Percentiles rank a stretch among this genome's conserved stretches.
phyloP scores from a whole-genome alignment of 176 grass and related monocot species.

The Alopecurus myosuroides region DNA sequence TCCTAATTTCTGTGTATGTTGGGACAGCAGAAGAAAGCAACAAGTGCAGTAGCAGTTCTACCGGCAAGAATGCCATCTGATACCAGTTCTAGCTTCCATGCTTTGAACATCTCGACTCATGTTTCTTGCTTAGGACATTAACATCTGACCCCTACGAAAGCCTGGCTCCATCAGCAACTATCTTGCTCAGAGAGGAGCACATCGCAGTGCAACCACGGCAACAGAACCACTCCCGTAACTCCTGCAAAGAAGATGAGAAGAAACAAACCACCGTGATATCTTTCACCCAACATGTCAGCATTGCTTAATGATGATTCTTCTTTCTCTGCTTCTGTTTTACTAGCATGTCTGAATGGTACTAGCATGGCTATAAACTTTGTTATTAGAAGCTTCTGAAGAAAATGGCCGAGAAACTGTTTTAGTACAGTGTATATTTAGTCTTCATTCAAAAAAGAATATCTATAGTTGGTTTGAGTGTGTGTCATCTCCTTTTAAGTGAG shows the following conservation, averaged over 20 bases:
- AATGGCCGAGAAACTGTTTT: too few relatives aligned
- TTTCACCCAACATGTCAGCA: neutral
- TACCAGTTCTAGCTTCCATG: slow-evolving; percentile 30
- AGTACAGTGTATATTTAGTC: too few relatives aligned
- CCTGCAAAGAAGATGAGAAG: slow-evolving; percentile 42
- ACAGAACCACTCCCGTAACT: slow-evolving; percentile 91
- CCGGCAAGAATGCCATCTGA: slow-evolving; percentile 81
- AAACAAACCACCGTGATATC: neutral
- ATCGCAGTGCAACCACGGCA: slow-evolving; percentile 43
- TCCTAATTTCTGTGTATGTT: too few relatives aligned
- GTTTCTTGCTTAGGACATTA: slow-evolving; percentile 71
- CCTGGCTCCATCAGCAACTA: slow-evolving; percentile 47
- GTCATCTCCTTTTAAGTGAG: too few relatives aligned
- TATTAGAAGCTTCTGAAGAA: too few relatives aligned
- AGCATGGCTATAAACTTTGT: too few relatives aligned
- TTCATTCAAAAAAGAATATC: too few relatives aligned
- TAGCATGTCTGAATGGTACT: too few relatives aligned
- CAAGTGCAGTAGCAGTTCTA: slow-evolving; percentile 45
- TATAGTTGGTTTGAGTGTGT: too few relatives aligned
- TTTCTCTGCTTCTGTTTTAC: too few relatives aligned
- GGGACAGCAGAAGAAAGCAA: slow-evolving; percentile 71
- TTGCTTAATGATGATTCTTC: too few relatives aligned
- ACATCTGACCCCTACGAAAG: slow-evolving; percentile 33
- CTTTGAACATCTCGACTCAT: slow-evolving; percentile 37
- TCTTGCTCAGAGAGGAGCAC: slow-evolving; percentile 53